Evolutionary conservation across 805 yeast species (phyloP).

Genomic region (Ogataea nitratoaversa): DNA sequence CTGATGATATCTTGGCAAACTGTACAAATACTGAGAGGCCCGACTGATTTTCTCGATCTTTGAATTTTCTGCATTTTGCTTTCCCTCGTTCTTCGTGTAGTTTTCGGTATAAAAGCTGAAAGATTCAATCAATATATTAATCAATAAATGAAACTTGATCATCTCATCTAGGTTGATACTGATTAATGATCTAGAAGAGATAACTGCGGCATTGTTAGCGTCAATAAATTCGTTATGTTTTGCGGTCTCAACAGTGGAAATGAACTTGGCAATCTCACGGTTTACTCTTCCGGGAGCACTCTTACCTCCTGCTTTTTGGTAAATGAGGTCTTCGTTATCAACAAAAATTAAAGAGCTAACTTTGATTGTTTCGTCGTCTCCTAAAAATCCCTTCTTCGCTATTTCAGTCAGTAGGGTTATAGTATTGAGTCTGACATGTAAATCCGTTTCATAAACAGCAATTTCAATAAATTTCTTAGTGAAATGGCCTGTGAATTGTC

Average conservation of each 20-base stretch:
- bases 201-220: conserved; percentile 30
- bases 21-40: conserved; percentile 33
- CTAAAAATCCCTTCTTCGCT: conserved; percentile 57
- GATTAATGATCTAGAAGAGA: conserved; percentile 17
- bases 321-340: conserved; percentile 25
- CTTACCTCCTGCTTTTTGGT: conserved; percentile 22
- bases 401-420: conserved; percentile 52
- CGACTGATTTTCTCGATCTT: conserved; percentile 16
- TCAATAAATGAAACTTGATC: conserved; percentile 26
- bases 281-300: conserved; percentile 26
- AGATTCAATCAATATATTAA: conserved; percentile 29
- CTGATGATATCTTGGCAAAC: conserved; percentile 29
- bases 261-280: conserved; percentile 52
- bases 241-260: conserved; percentile 41
- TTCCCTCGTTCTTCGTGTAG: conserved; percentile 9
- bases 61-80: conserved; percentile 13
- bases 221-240: conserved; percentile 35
- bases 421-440: conserved; percentile 48
- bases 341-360: conserved; percentile 24
- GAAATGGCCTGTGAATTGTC: conserved; percentile 76
- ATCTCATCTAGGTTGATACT: conserved; percentile 27
- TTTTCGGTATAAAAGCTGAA: conserved; percentile 19
- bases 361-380: conserved; percentile 44
- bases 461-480: conserved; percentile 63
- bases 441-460: conserved; percentile 51